Base-by-base conservation (phyloP, 352 stramenopile species). In the Aphanomyces astaci region DNA sequence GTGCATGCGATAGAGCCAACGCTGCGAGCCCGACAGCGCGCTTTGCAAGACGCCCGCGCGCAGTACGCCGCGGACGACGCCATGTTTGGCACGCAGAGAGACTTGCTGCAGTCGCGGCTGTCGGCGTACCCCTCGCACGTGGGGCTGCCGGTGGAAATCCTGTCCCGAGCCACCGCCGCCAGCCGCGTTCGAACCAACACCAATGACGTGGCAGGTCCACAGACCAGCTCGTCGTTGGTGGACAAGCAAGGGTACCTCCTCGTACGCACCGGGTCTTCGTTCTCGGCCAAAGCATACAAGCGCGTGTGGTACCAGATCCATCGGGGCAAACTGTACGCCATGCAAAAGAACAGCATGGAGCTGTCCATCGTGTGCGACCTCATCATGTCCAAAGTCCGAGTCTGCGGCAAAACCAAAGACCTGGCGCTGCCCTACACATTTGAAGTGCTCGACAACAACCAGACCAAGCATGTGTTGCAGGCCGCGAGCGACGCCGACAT, bases 251-350 rank as follows among this genome's bases (percentile, higher is more conserved):
- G 86, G 2, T 95, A 91, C 72, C 66, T 95, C 17, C 92, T 95
- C 32, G 77, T 93, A n/a, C 86, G 86, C 46, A 92, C 88, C 66
- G 77, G 83, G 3, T 78, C 92, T 64, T 43, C 36, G 17, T 95
- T 95, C 71, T 84, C 86, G 33, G 76, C 84, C 4, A 77, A 86
- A 25, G 93, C 81, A 59, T 95, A 84, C 84, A 95, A 95, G 69
- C 79, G 86, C 13, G 78, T 82, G 3, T 95, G 86, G 86, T 95
- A 92, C 71, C 82, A 95, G 62, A 95, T 95, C 66, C 83, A 93
- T 76, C 79, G 75, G 9, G 84, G 87, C 24, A 95, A 95, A 54
- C 72, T 95, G 31, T 95, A 92, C 30, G 84, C 90, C 40, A 91
- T 82, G 39, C 73, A 76, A n/a, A 90, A 89, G 36, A 77, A 95